Base-by-base conservation (phyloP, 2,329 filamentous ascomycete species). In the Rugonectria rugulosa region DNA sequence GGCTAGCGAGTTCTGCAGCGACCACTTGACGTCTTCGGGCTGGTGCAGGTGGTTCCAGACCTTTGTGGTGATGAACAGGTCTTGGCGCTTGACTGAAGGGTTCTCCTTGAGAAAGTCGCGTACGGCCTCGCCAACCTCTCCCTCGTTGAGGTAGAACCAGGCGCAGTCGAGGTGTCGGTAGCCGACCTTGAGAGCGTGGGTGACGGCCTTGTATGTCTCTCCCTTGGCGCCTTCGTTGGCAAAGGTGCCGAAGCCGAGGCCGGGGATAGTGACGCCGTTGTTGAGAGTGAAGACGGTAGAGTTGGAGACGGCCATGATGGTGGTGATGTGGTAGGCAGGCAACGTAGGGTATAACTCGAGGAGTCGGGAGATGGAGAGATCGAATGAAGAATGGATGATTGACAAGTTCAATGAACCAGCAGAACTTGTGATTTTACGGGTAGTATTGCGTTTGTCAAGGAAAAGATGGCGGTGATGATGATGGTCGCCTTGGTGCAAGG, bases 231-330 rank as follows among this genome's bases (percentile, higher is more conserved):
- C 87, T 74, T 90, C 87, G 71, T 82, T 89, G 70, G 84, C 82
- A 67, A 87, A 88, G 63, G 86, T 88, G 63, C 86, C 86, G 65
- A 88, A 88, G 21, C 86, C 86, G 26, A 88, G 74, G 42, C 78
- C 84, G 57, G 86, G 86, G 62, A 88, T 84, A 69, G 78, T 79
- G 56, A 88, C 81, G 54, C 78, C 78, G 60, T 80, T 80, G 72
- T 77, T 78, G 57, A 80, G 73, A 34, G 74, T 79, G 64, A 77
- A 79, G 4, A 69, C 75, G 41, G 60, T 65, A 48, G 69, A 70
- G 57, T 69, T 69, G 48, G 65, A 64, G 34, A 59, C 51, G 7
- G 57, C 40, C 62, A 63, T 64, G 36, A 20, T 56, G 41, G 38
- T 20, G 44, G 50, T 36, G 20, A 26, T 44, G 47, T 34, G 41